Evolutionary conservation across 2,329 filamentous ascomycete genomes (phyloP).

Genomic region (Cryphonectria naterciae): DNA sequence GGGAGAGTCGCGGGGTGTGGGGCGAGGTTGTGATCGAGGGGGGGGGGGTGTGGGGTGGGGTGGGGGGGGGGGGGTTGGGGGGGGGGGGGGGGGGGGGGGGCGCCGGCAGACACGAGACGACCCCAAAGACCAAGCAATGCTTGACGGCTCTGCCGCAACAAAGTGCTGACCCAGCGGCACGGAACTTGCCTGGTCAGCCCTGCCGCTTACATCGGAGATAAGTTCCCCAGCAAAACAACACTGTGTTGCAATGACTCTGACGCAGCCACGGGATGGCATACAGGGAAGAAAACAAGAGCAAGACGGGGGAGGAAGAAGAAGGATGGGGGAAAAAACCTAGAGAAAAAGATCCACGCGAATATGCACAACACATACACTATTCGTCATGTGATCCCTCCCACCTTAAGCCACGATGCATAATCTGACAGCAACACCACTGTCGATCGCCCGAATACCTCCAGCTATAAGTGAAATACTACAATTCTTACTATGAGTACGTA

Average conservation of each 20-base stretch:
- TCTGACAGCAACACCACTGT: not conserved
- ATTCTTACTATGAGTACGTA: not conserved
- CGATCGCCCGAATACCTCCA: not conserved
- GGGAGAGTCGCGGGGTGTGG: no score
- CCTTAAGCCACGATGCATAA: not conserved
- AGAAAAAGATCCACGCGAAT: not conserved
- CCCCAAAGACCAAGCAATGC: not conserved
- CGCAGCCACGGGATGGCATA: not conserved
- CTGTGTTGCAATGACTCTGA: not conserved
- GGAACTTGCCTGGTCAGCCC: not conserved
- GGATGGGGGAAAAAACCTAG: no score
- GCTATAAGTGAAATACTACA: not conserved
- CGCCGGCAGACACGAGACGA: not conserved
- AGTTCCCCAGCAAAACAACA: not conserved
- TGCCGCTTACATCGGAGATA: slow-evolving; percentile 14
- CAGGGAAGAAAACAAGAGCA: not conserved
- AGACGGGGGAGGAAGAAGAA: not conserved
- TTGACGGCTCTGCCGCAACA: slow-evolving; percentile 1
- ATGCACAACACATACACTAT: not conserved
- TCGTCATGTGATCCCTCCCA: slow-evolving; percentile 1
- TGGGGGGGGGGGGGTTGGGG: no score
- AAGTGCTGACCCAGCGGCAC: slow-evolving; percentile 9
- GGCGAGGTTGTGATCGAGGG: no score
- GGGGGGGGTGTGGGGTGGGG: no score
- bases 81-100: no score